Evolutionary conservation across 2,329 filamentous ascomycete genomes (phyloP).

Genomic region (Atkinsonella hypoxylon): DNA sequence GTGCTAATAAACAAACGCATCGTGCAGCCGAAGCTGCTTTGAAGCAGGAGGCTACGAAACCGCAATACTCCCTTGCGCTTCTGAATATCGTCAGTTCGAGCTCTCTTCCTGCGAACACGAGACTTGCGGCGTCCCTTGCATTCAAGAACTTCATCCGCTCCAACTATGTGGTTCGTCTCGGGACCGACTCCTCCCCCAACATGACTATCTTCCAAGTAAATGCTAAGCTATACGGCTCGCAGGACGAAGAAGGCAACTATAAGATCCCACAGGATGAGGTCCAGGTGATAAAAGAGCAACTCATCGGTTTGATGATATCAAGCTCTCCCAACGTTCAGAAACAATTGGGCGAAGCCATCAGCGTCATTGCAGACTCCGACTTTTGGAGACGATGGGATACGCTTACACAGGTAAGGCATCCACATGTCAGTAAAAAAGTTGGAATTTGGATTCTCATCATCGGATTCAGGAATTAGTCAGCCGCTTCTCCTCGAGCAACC

Average conservation of each 20-base stretch:
- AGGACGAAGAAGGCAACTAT: constrained; percentile 89
- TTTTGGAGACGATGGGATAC: constrained; percentile 96
- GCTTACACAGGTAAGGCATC: constrained; percentile 59
- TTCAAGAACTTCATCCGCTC: constrained; percentile 98
- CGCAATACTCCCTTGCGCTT: constrained; percentile 76
- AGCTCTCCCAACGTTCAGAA: constrained; percentile 80
- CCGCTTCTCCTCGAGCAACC: constrained; percentile 69
- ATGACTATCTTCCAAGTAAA: constrained; percentile 2
- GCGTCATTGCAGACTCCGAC: constrained; percentile 93
- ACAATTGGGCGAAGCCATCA: constrained; percentile 92
- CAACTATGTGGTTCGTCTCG: constrained; percentile 65
- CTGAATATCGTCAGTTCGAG: constrained; percentile 81
- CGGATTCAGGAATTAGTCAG: constrained; percentile 64
- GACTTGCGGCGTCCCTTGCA: constrained; percentile 78
- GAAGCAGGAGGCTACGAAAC: constrained; percentile 66
- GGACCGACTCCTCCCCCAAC: not conserved
- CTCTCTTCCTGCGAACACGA: constrained; percentile 60
- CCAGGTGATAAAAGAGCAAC: constrained; percentile 79
- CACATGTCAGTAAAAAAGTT: not conserved
- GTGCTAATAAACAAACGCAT: constrained; percentile 24
- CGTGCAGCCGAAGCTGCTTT: constrained; percentile 67
- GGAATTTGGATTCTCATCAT: constrained; percentile 4
- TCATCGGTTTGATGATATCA: constrained; percentile 93
- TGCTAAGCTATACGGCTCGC: constrained; percentile 10
- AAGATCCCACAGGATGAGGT: constrained; percentile 78